Base-by-base conservation (phyloP, 169 alveolate species). In the Plasmodium fragile region DNA sequence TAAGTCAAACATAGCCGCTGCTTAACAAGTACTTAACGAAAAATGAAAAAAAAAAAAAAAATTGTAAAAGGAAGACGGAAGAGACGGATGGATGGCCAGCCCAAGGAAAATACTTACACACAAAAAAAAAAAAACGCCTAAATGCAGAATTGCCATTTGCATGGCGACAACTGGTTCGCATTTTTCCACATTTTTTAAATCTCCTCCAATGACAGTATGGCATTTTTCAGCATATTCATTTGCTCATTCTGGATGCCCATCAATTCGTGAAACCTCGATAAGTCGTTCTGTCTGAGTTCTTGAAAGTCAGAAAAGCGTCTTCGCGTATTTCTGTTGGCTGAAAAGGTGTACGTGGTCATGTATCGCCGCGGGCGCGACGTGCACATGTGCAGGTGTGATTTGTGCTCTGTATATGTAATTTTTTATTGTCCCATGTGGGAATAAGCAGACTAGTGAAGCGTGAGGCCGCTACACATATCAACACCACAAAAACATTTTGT, bases 241-340 rank as follows among this genome's bases (percentile, higher is more conserved):
- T 87, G 94, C 28, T 87, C 94, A 79, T 87, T 87, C 45, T 87
- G 94, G 41, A 78, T 69, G 18, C 69, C 53, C 94, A 87, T 87
- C 80, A 87, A 78, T 78, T 87, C 94, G 32, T 87, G 72, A 59
- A 87, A 87, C 30, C 94, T 22, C 28, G 81, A 39, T 4, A 87
- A 13, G 81, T 87, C 94, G 22, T 87, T 87, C 73, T 75, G 85
- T 45, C 94, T 52, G 30, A 87, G 49, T 65, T 87, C 94, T 79
- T 71, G 94, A 79, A 87, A 87, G 70, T 87, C 94, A 59, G 94
- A 80, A 59, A 87, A 87, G 36, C 36, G 69, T 59, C 81, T 87
- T 43, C 94, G 78, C 41, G 65, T 36, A 10, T 59, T 79, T 77
- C 94, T 87, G 25, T 16, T 87, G 32, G 30, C 94, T 87, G 45